Conservation (phyloP, 1,284 basidiomycete species). For the Mycena citricolor region DNA sequence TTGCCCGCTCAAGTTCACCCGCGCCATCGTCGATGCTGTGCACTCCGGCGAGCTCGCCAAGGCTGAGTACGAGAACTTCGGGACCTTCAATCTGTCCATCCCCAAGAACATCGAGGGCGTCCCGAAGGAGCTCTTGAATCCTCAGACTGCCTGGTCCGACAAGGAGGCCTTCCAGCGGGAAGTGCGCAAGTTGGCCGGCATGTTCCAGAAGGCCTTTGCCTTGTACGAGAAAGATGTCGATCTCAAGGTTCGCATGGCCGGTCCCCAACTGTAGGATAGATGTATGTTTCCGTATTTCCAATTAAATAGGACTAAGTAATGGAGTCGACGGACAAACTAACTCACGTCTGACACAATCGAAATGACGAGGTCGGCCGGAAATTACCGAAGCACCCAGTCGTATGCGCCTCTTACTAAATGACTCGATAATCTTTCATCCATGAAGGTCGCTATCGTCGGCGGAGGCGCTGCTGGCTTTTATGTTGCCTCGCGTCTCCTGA, state of each 20-base stretch:
- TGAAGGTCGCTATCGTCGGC: conserved; percentile 82
- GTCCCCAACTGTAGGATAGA: conserved; percentile 50
- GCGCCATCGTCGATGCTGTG: conserved; percentile 95
- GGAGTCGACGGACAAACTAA: too few species aligned
- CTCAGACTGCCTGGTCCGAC: conserved; percentile 80
- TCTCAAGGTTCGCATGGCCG: conserved; percentile 75
- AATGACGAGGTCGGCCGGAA: too few species aligned
- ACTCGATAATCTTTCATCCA: too few species aligned
- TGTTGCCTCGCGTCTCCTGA: conserved; percentile 80
- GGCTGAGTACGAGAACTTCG: conserved; percentile 86
- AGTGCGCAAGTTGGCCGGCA: conserved; percentile 80
- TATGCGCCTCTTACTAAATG: too few species aligned
- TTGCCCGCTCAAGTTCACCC: conserved; percentile 94
- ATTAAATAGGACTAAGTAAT: too few species aligned
- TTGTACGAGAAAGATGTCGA: conserved; percentile 86
- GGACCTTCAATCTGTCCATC: conserved; percentile 77
- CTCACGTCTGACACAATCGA: too few species aligned
- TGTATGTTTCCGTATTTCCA: too few species aligned
- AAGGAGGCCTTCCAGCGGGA: conserved; percentile 86
- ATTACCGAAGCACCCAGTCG: too few species aligned
- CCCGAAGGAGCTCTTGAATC: conserved; percentile 87
- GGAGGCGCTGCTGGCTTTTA: conserved; percentile 96
- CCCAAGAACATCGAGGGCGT: conserved; percentile 82
- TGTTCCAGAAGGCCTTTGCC: conserved; percentile 93
- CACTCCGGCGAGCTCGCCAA: conserved; percentile 91